phyloP scores from a whole-genome alignment of 2,329 filamentous ascomycete genomes.

The Tolypocladium guangdongense region DNA sequence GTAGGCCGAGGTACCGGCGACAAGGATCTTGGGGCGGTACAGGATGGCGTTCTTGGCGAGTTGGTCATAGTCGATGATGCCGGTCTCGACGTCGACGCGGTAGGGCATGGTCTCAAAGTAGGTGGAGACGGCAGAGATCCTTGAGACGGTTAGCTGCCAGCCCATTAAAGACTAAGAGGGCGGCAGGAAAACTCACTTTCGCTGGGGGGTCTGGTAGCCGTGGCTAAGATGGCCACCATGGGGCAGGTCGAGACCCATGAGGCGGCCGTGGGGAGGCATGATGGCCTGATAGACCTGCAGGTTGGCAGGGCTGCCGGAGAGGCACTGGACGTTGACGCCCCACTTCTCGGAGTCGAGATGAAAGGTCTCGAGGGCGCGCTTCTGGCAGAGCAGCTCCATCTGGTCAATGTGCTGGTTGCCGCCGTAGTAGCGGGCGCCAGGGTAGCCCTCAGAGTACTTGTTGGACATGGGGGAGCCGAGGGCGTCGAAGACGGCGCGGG shows the following conservation, averaged over 20 bases:
- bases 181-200: constrained; percentile 51
- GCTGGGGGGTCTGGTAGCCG: constrained; percentile 91
- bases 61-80: constrained; percentile 92
- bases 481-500: constrained; percentile 93
- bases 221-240: constrained; percentile 93
- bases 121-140: constrained; percentile 92
- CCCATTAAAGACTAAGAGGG: background rate
- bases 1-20: constrained; percentile 96
- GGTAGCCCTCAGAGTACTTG: constrained; percentile 99
- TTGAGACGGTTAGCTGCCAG: constrained; percentile 13
- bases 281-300: constrained; percentile 96
- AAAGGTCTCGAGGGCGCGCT: constrained; percentile 86
- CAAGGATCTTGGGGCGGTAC: constrained; percentile 91
- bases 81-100: constrained; percentile 77
- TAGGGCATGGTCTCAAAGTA: constrained; percentile 99
- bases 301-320: constrained; percentile 90
- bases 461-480: constrained; percentile 93
- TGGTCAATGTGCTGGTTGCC: constrained; percentile 98
- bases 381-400: constrained; percentile 91
- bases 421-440: constrained; percentile 96
- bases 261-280: constrained; percentile 86
- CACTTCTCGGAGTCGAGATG: constrained; percentile 77
- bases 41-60: constrained; percentile 83
- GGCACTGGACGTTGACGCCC: constrained; percentile 97
- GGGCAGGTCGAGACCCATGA: constrained; percentile 94